Percentiles rank a stretch among this genome's conserved stretches.
Evolutionary conservation across 2,329 filamentous ascomycete species (phyloP).

Genomic region (Neurospora crassa): DNA sequence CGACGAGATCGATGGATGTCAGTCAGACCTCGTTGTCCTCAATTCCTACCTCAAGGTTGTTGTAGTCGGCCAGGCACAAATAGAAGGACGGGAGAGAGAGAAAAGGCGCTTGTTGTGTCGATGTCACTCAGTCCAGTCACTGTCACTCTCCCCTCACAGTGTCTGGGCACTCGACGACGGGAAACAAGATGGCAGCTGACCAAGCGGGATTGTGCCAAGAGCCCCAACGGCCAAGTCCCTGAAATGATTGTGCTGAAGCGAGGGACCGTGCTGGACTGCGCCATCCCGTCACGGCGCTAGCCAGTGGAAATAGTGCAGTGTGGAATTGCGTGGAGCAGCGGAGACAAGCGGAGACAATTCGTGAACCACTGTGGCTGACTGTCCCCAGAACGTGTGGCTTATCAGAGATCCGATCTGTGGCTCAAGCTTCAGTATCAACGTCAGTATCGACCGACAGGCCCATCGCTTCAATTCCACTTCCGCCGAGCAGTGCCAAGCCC

Average conservation of each 20-base stretch:
- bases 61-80: not conserved
- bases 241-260: not conserved
- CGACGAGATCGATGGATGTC: not conserved
- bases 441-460: not conserved
- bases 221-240: not conserved
- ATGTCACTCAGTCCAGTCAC: too few relatives aligned
- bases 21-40: not conserved
- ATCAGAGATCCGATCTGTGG: not conserved
- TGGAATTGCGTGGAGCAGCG: not conserved
- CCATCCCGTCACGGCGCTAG: not conserved
- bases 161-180: not conserved
- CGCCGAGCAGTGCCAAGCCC: not conserved
- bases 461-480: not conserved
- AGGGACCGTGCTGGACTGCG: not conserved
- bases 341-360: not conserved
- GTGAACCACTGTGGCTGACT: not conserved
- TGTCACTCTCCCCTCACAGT: not conserved
- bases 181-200: not conserved
- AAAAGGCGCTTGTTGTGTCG: not conserved
- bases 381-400: not conserved
- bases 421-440: not conserved
- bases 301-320: not conserved
- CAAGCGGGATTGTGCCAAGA: not conserved
- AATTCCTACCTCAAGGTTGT: not conserved
- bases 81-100: not conserved